phyloP scores from a whole-genome alignment of 345 rosid species.

The Gynandropsis gynandra region DNA sequence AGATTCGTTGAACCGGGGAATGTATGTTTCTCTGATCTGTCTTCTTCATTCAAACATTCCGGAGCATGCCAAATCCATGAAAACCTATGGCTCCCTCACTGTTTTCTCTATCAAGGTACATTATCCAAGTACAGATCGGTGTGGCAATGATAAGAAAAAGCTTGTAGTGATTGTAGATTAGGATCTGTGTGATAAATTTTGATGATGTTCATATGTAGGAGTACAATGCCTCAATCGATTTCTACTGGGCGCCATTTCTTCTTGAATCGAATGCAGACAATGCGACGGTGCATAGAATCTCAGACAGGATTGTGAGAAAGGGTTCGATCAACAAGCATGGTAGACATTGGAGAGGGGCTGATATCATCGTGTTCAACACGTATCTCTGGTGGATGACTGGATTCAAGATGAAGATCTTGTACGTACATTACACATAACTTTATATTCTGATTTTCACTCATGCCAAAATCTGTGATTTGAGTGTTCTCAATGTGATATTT shows the following conservation, averaged over 20 bases:
- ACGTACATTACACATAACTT: constrained; percentile 6
- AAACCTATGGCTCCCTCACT: constrained; percentile 61
- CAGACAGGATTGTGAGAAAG: constrained; percentile 68
- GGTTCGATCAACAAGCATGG: constrained; percentile 77
- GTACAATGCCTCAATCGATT: constrained; percentile 80
- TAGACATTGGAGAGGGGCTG: constrained; percentile 69
- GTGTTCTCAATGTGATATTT: constrained; percentile 7
- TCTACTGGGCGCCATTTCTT: constrained; percentile 96
- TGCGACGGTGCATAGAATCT: constrained; percentile 61
- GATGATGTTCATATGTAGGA: constrained; percentile 29
- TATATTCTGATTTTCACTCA: background rate
- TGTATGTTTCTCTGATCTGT: constrained; percentile 71
- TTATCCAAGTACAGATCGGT: constrained; percentile 5
- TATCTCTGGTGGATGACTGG: constrained; percentile 97
- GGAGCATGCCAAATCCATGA: constrained; percentile 62
- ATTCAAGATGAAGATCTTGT: constrained; percentile 64
- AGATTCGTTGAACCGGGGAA: constrained; percentile 86
- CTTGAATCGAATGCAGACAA: constrained; percentile 80
- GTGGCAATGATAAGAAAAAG: constrained; percentile 2
- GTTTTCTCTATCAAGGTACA: constrained; percentile 72
- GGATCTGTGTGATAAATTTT: background rate
- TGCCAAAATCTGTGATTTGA: background rate
- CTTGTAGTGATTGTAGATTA: background rate
- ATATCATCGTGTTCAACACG: constrained; percentile 70
- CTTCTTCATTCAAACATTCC: constrained; percentile 78